Conservation (phyloP, 1,284 basidiomycete species). For the Cutaneotrichosporon sp. region DNA sequence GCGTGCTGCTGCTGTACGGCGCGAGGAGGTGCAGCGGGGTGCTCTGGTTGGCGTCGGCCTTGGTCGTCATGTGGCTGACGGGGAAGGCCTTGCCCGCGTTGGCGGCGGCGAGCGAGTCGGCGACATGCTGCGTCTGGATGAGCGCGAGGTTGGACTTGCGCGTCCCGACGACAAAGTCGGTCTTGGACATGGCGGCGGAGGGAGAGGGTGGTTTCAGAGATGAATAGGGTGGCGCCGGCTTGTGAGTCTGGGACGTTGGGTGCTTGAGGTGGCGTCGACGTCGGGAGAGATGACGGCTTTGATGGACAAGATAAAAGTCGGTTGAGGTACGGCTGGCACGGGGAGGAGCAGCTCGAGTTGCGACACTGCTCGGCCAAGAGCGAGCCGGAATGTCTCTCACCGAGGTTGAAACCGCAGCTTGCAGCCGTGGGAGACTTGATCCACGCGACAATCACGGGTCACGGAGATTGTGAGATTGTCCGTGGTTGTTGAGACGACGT, state of each 20-base stretch:
- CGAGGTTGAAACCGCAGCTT: no score
- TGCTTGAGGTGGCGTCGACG: background rate
- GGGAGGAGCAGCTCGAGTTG: background rate
- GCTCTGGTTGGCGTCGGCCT: constrained; percentile 87
- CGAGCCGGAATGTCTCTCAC: background rate
- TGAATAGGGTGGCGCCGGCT: background rate
- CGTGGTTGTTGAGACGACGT: no score
- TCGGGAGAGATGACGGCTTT: background rate
- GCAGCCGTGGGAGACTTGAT: no score
- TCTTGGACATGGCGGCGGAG: constrained; percentile 8
- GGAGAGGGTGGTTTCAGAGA: background rate
- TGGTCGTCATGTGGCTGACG: constrained; percentile 83
- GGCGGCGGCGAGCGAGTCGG: constrained; percentile 60
- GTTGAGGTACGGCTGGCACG: background rate
- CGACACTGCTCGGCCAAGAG: background rate
- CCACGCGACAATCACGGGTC: no score
- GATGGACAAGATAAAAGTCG: background rate
- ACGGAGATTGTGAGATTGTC: no score
- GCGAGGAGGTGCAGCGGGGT: constrained; percentile 58
- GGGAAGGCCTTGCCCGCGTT: constrained; percentile 60
- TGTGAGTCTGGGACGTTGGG: no score
- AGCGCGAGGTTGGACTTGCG: constrained; percentile 81
- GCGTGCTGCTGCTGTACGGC: constrained; percentile 40
- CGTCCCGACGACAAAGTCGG: constrained; percentile 65
- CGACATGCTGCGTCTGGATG: constrained; percentile 78